A percentile compares a stretch with the other conserved stretches of the same genome.
phyloP scores from a whole-genome alignment of 371 early-diverging fungal species.

The Aphelidium insulamus region DNA sequence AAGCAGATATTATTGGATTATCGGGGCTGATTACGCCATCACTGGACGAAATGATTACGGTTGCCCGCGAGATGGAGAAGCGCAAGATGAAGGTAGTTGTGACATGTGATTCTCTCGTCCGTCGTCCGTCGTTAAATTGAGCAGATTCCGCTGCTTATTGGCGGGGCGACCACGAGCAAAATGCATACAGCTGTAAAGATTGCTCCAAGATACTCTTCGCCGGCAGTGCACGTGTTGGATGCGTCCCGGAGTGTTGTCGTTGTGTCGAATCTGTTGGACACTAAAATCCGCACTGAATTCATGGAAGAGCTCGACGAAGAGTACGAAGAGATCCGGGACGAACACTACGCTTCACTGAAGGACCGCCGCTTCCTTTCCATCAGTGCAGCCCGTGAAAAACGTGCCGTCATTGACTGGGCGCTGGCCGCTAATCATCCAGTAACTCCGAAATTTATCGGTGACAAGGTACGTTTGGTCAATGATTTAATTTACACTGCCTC shows the following conservation, averaged over 20 bases:
- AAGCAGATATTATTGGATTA: constrained; percentile 72
- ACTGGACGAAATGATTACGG: constrained; percentile 83
- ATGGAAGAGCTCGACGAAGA: constrained; percentile 67
- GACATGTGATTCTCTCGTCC: neutral
- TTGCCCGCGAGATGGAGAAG: constrained; percentile 71
- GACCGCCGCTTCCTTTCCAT: constrained; percentile 47
- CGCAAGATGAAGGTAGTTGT: constrained; percentile 54
- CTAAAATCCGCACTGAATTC: constrained; percentile 47
- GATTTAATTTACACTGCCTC: too few relatives aligned
- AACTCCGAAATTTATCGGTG: too few relatives aligned
- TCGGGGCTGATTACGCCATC: constrained; percentile 83
- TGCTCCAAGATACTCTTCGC: constrained; percentile 49
- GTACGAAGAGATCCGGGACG: constrained; percentile 74
- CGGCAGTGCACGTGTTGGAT: constrained; percentile 49
- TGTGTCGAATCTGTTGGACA: constrained; percentile 57
- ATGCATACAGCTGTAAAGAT: constrained; percentile 91
- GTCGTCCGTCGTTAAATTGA: neutral
- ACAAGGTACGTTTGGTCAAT: too few relatives aligned
- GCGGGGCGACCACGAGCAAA: constrained; percentile 84
- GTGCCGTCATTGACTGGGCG: constrained; percentile 40
- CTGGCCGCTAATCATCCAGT: constrained; percentile 11
- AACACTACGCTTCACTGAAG: constrained; percentile 74
- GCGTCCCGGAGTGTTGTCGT: constrained; percentile 59
- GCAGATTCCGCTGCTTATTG: constrained; percentile 59
- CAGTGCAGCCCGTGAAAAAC: constrained; percentile 36